phyloP scores from a whole-genome alignment of 352 stramenopile genomes.

The Globisporangium heterothallicum region DNA sequence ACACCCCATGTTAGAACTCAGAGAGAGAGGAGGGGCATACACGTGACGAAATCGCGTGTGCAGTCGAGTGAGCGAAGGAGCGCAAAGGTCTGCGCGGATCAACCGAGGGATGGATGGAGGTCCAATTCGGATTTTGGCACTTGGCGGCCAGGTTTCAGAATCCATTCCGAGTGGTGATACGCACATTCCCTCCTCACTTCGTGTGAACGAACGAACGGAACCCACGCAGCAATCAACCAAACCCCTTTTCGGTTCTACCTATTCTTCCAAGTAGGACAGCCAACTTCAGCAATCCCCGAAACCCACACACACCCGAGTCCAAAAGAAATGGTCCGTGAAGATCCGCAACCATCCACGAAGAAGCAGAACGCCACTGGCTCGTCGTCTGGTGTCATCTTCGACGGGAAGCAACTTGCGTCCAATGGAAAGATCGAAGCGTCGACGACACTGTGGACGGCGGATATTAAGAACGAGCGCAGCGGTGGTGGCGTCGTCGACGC shows the following conservation, averaged over 20 bases:
- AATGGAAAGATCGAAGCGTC: slow-evolving; percentile 5
- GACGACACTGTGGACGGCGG: background rate
- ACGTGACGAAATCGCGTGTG: slow-evolving; percentile 1
- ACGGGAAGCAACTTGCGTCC: background rate
- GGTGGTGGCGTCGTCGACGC: no score
- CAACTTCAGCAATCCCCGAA: background rate
- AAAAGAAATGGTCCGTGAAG: slow-evolving; percentile 8
- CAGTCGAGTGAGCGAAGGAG: background rate
- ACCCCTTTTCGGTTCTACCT: background rate
- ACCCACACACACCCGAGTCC: background rate
- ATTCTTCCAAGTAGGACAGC: background rate
- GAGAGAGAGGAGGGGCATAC: no score
- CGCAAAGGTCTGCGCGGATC: slow-evolving; percentile 1
- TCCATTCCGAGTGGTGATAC: slow-evolving; percentile 13
- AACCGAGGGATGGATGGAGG: background rate
- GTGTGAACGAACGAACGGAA: slow-evolving; percentile 9
- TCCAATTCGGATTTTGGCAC: background rate
- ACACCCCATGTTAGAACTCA: no score
- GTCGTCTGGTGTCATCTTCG: background rate
- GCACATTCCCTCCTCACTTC: background rate
- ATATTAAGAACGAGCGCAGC: background rate
- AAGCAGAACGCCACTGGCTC: slow-evolving; percentile 9
- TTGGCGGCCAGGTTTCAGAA: slow-evolving; percentile 8
- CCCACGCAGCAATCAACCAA: background rate
- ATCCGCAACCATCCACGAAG: slow-evolving; percentile 6